A percentile compares a stretch with the other conserved stretches of the same genome.
These are phyloP conservation scores for Rhododendron williamsianum DNA, from an alignment of 148 eudicot species.

Conservation along the genomic window DNA sequence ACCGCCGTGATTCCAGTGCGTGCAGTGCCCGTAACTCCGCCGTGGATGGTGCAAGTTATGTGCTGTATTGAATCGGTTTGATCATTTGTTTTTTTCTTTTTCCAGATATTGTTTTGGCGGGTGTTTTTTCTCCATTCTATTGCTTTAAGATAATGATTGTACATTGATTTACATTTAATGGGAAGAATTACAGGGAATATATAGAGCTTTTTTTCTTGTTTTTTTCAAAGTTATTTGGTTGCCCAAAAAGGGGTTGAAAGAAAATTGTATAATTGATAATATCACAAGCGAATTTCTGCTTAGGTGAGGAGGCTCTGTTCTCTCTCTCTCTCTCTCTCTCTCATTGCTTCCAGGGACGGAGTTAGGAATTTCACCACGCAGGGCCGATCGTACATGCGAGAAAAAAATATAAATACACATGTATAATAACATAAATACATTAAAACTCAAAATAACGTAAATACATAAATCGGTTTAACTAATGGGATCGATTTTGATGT, in stretches of 20 bases:
- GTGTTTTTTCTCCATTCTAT: not conserved
- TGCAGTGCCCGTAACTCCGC: not conserved
- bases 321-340: not conserved
- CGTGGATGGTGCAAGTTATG: constrained; percentile 18
- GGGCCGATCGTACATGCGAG: no score
- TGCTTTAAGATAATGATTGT: not conserved
- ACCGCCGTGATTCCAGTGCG: not conserved
- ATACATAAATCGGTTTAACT: no score
- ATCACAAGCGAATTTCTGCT: not conserved
- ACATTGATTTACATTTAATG: not conserved
- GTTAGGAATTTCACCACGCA: no score
- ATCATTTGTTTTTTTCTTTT: no score
- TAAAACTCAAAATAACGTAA: no score
- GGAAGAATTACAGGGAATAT: not conserved
- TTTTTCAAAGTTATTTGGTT: not conserved
- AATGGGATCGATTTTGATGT: no score
- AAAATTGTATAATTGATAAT: not conserved
- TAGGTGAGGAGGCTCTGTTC: not conserved
- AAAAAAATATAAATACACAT: no score
- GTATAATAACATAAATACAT: no score
- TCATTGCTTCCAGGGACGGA: no score
- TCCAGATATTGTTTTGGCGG: not conserved
- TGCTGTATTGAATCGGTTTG: not conserved
- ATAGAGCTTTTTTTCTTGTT: not conserved
- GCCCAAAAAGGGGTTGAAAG: not conserved